Conservation (phyloP, 371 early-diverging fungal genomes). For the Nosema muscidifuracis region DNA sequence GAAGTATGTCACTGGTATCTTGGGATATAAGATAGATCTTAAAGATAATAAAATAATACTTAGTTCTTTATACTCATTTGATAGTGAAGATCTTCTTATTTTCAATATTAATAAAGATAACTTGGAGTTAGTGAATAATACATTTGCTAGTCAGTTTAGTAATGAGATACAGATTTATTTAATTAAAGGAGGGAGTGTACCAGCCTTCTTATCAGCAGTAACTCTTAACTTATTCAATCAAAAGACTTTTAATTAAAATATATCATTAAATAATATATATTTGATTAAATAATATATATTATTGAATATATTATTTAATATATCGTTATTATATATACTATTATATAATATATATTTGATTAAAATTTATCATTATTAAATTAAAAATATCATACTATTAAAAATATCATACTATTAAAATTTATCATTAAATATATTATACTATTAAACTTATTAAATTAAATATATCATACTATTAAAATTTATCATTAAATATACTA, state of each 20-base stretch:
- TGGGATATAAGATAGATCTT: slow-evolving; percentile 27
- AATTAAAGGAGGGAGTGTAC: slow-evolving; percentile 50
- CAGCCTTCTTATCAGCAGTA: slow-evolving; percentile 60
- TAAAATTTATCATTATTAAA: too few species aligned
- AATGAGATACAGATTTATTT: slow-evolving; percentile 54
- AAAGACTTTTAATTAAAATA: slow-evolving; percentile 60
- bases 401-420: too few species aligned
- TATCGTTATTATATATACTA: too few species aligned
- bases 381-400: too few species aligned
- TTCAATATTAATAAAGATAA: slow-evolving; percentile 40
- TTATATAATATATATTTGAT: too few species aligned
- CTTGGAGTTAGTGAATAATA: slow-evolving; percentile 45
- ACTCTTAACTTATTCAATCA: slow-evolving; percentile 61
- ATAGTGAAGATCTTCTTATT: slow-evolving; percentile 55
- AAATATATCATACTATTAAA: too few species aligned
- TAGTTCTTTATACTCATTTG: slow-evolving; percentile 59
- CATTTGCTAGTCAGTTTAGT: slow-evolving; percentile 42
- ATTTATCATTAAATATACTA: too few species aligned
- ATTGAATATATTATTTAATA: too few species aligned
- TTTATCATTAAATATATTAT: too few species aligned
- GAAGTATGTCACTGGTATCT: not conserved
- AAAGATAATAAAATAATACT: slow-evolving; percentile 46
- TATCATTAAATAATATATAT: too few species aligned
- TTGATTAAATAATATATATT: too few species aligned
- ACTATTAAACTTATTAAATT: too few species aligned